These are phyloP conservation scores for Oryza longistaminata DNA, from an alignment of 176 grass and related monocot genomes.

Conservation along the genomic window DNA sequence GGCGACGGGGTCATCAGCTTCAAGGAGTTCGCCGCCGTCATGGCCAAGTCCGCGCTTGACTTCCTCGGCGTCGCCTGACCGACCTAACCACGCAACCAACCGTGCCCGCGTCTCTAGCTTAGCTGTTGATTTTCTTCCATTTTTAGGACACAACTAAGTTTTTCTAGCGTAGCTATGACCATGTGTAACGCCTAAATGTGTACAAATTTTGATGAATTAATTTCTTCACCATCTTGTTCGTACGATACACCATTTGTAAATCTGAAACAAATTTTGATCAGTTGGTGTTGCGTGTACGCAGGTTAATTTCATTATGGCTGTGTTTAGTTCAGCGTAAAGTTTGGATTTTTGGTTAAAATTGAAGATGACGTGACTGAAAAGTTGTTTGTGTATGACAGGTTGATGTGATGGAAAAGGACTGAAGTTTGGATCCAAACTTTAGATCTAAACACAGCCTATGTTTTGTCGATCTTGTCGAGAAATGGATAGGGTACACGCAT, in stretches of 20 bases:
- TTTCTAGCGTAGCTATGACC: background rate
- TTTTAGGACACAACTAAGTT: background rate
- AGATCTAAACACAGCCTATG: too few species aligned
- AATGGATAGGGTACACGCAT: background rate
- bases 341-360: too few species aligned
- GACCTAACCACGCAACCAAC: too few species aligned
- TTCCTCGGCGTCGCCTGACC: constrained; percentile 61
- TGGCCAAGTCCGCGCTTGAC: constrained; percentile 76
- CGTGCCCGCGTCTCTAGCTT: background rate
- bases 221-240: background rate
- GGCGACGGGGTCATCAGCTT: constrained; percentile 84
- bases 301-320: too few species aligned
- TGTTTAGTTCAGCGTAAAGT: too few species aligned
- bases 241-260: background rate
- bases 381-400: too few species aligned
- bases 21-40: constrained; percentile 60
- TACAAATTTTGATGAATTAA: background rate
- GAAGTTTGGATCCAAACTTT: too few species aligned
- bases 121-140: background rate
- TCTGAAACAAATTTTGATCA: background rate
- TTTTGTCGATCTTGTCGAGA: background rate
- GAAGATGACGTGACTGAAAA: too few species aligned
- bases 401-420: too few species aligned
- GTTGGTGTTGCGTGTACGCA: background rate
- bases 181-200: background rate